Base-by-base conservation (phyloP, 257 asterid species). In the Ophiorrhiza pumila region DNA sequence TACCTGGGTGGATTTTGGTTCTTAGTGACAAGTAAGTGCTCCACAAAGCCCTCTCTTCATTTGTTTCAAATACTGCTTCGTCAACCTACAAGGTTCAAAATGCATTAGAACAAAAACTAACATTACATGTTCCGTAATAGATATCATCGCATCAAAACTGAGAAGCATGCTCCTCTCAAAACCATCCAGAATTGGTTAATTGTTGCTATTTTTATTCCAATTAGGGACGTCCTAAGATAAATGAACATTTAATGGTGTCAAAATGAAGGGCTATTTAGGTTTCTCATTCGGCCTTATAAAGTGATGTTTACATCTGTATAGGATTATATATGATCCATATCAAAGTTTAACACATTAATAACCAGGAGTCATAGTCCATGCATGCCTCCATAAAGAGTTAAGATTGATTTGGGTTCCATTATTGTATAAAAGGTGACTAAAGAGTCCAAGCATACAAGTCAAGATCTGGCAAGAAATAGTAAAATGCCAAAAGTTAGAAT, bases 41-140 rank as follows among this genome's bases (percentile, higher is more conserved):
- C 99, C 99, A 94, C 74, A 94, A 78, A 74, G 87, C 86, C 62
- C 81, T 81, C 84, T 94, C 97, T 86, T 91, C 99, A 37, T 76
- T 65, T 56, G 96, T 84, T 76, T 86, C 96, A 61, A 94, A 91
- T 77, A 83, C 91, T 66, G 89, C 72, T 79, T 90, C 99, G 37
- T 94, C 96, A 87, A 94, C 99, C 98, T 94, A 74, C 49, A 55
- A 80, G 18, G 59, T 69, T 47, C 37, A 37, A 60, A 37, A 23
- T 41, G 64, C 37, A 72, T 23, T 20, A 50, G 17, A 53, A 66
- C 15, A 27, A 18, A 63, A 17, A 47, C 4, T 41, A 35, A 11
- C 72, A 68, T 12, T 23, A 52, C 35, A 52, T 35, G 22, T 10
- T 1, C 27, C 47, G 32, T 6, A 10, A 68, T 31, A 50, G 47